Percentiles rank a stretch among this genome's conserved stretches.
These are phyloP conservation scores for Zanthoxylum bungeanum DNA, from an alignment of 345 rosid genomes.

Conservation along the genomic window DNA sequence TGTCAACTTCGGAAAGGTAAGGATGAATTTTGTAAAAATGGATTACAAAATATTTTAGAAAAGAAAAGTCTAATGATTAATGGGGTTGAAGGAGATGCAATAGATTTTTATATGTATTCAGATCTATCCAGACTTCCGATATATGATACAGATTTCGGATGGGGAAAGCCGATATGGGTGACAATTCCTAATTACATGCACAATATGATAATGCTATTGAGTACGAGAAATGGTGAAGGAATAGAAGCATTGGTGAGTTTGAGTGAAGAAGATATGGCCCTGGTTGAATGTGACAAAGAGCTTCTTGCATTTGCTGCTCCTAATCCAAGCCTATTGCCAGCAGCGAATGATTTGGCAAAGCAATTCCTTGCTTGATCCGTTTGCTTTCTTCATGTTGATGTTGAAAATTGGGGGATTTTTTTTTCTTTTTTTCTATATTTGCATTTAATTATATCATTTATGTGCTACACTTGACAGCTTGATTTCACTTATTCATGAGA, in stretches of 20 bases:
- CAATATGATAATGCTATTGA: not conserved
- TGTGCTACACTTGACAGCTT: no score
- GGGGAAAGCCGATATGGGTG: slow-evolving; percentile 42
- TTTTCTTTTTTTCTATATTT: not conserved
- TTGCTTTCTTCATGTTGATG: not conserved
- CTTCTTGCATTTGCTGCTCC: not conserved
- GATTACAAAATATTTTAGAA: not conserved
- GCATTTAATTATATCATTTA: not conserved
- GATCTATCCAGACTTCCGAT: slow-evolving; percentile 26
- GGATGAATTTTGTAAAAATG: slow-evolving; percentile 24
- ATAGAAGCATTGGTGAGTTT: slow-evolving; percentile 36
- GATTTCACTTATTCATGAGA: not conserved
- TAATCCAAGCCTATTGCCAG: slow-evolving; percentile 21
- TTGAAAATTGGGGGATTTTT: not conserved
- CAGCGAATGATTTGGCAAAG: slow-evolving; percentile 15
- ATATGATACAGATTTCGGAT: slow-evolving; percentile 35
- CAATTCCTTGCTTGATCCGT: not conserved
- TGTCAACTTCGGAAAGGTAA: slow-evolving; percentile 17
- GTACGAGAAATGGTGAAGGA: slow-evolving; percentile 24
- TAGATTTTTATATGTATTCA: slow-evolving; percentile 24
- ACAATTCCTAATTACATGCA: slow-evolving; percentile 8
- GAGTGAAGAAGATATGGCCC: slow-evolving; percentile 34
- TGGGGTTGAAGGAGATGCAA: slow-evolving; percentile 16
- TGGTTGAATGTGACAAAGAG: slow-evolving; percentile 12
- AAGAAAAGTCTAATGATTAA: slow-evolving; percentile 13